A percentile compares a stretch with the other conserved stretches of the same genome.
Conservation (phyloP, 108 stramenopile species). For the Chaetoceros tenuissimus region DNA sequence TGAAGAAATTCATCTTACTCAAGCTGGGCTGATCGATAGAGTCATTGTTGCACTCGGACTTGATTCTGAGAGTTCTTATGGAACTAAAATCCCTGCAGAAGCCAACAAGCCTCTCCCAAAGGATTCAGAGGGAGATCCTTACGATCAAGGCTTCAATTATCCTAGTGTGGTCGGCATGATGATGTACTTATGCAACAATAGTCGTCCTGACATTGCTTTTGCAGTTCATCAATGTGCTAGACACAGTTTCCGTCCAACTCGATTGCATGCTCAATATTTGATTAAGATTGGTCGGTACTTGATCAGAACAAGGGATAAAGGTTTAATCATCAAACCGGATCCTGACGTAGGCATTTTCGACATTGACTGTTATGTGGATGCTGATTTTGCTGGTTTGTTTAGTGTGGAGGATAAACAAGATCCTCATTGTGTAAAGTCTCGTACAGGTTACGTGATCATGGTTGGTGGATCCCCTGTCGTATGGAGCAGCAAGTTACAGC, state of each 20-base stretch:
- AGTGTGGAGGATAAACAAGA: slow-evolving; percentile 5
- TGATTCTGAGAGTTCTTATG: background rate
- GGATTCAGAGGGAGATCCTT: slow-evolving; percentile 8
- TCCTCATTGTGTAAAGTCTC: slow-evolving; percentile 19
- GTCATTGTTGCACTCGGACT: slow-evolving; percentile 25
- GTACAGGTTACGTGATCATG: slow-evolving; percentile 37
- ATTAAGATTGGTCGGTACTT: slow-evolving; percentile 33
- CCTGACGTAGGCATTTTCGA: background rate
- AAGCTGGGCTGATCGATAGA: slow-evolving; percentile 22
- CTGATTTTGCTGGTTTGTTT: slow-evolving; percentile 26
- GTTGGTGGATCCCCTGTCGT: slow-evolving; percentile 21
- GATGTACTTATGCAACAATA: slow-evolving; percentile 10
- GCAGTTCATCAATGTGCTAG: slow-evolving; percentile 27
- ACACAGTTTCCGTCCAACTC: slow-evolving; percentile 23
- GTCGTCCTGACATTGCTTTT: slow-evolving; percentile 25
- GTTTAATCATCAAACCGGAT: slow-evolving; percentile 11
- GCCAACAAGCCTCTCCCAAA: slow-evolving; percentile 9
- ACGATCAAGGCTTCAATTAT: slow-evolving; percentile 20
- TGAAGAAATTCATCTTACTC: slow-evolving; percentile 19
- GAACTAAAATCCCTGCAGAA: slow-evolving; percentile 5
- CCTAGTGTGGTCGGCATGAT: slow-evolving; percentile 24
- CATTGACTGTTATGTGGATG: slow-evolving; percentile 30
- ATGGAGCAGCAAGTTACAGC: slow-evolving; percentile 33
- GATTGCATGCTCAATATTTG: slow-evolving; percentile 24
- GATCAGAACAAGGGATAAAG: slow-evolving; percentile 17